Base-by-base conservation (phyloP, 2,329 filamentous ascomycete genomes). In the Aspergillus ruber region DNA sequence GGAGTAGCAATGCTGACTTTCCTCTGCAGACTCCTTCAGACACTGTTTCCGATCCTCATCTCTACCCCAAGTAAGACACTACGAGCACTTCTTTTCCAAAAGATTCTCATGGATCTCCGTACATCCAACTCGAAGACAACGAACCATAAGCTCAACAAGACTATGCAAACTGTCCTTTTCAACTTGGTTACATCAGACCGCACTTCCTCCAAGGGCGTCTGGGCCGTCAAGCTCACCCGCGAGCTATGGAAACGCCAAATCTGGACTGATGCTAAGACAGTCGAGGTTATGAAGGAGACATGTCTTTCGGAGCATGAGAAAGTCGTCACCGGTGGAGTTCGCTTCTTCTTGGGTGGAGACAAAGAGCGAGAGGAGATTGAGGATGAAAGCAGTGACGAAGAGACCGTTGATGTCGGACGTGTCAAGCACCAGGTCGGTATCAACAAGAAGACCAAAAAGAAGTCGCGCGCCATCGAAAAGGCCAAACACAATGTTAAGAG, bases 211-310 rank as follows among this genome's bases (percentile, higher is more conserved):
- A 93, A 95, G 62, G 89, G 87, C 3, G 78, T 98, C 43, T 98
- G 93, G 93, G 90, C 93, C 3, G 89, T 96, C 51, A 96, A 96
- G 69, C 80, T 98, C 54, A 95, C 90, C 3, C 81, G 91, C 52
- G 93, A 98, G 73, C 75, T 98, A 62, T 98, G 93, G 93, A 95
- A 90, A 71, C 81, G 91, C 42, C 90, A 96, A 59, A 84, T 97
- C 54, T 98, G 93, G 93, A 89, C 87, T 8, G 93, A 98, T 61
- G 82, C 90, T 2, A 93, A 90, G 66, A 84, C 91, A 0, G 93
- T 97, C n/a, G 90, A 95, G 61, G 88, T 97, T 55, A 97, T 98
- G 90, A 95, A 95, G 71, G 87, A 95, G 70, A 90, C 91, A 0
- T 84, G 85, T 46, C 72, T 98, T 48, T 83, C 88, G 3, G 86